Base-by-base conservation (phyloP, 495 filamentous ascomycete species). In the Penicillium pancosmium region DNA sequence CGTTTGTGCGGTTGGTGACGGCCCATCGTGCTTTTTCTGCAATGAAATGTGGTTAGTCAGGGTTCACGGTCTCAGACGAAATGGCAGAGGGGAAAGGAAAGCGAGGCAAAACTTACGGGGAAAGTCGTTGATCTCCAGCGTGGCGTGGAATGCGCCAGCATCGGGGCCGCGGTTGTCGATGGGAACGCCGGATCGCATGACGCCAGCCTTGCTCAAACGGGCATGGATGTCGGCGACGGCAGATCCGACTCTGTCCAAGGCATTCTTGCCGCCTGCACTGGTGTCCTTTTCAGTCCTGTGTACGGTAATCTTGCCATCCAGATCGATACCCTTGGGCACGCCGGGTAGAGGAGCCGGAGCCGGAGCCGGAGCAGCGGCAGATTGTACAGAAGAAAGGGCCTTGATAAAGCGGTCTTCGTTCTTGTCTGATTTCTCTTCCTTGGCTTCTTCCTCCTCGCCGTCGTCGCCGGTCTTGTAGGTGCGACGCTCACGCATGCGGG, bases 81-180 rank as follows among this genome's bases (percentile, higher is more conserved):
- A 41, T 15, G 35, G 19, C 36, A 54, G 54, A 9, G 27, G 5
- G 33, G 19, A 46, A 48, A 15, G 2, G n/a, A 16, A 46, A 3
- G 41, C 5, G 9, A 12, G 18, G 41, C 10, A 27, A 27, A 25
- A 80, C 84, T 80, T 82, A 87, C 84, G 94, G 27, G 94, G 95
- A 73, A 97, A 98, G 75, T 98, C 94, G 71, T 99, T 99, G 82
- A 99, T 98, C 71, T 98, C 95, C 64, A 99, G 78, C 4, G 93
- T 98, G 27, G 94, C 92, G 72, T 99, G 94, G 84, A 94, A 99
- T 12, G 91, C 91, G 31, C 94, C 94, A 8, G 94, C 94, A 76
- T 99, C 94, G 12, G 94, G 94, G 5, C 94, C 94, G 71, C 97
- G 96, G 72, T 99, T 99, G 78, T 99, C 94, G 68, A 97, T 97